phyloP scores from a whole-genome alignment of 2,329 filamentous ascomycete species.

The Catunica adiposa region DNA sequence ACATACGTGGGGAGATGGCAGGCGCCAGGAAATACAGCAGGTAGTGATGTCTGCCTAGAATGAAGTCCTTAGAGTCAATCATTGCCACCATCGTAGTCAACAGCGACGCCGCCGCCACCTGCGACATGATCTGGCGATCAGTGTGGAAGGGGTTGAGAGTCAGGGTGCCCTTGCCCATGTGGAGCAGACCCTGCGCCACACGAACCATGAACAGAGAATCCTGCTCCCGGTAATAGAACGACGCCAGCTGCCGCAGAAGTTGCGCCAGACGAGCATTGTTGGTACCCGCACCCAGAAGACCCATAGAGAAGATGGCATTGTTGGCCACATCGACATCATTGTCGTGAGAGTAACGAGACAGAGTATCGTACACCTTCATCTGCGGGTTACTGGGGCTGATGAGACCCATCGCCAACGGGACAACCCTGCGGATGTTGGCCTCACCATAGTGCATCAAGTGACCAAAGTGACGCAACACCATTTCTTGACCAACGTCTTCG shows the following conservation, averaged over 20 bases:
- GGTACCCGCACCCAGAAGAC: constrained; percentile 84
- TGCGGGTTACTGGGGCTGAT: constrained; percentile 96
- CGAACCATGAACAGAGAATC: constrained; percentile 98
- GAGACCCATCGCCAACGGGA: constrained; percentile 89
- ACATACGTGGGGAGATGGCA: constrained; percentile 91
- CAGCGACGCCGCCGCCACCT: constrained; percentile 76
- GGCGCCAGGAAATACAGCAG: constrained; percentile 94
- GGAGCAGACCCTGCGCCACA: constrained; percentile 88
- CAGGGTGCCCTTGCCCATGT: constrained; percentile 98
- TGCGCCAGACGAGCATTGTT: constrained; percentile 96
- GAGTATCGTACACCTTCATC: constrained; percentile 98
- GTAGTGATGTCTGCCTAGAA: constrained; percentile 58
- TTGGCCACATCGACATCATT: constrained; percentile 96
- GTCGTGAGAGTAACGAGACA: constrained; percentile 95
- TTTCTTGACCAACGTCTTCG: constrained; percentile 94
- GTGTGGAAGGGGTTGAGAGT: constrained; percentile 98
- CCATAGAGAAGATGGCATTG: constrained; percentile 98
- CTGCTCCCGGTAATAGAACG: constrained; percentile 94
- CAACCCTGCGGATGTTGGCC: constrained; percentile 88
- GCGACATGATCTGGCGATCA: constrained; percentile 85
- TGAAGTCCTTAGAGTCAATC: constrained; percentile 84
- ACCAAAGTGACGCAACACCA: constrained; percentile 93
- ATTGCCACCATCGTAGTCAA: constrained; percentile 81
- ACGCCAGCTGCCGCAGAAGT: constrained; percentile 81
- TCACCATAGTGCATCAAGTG: constrained; percentile 99